Percentiles rank a stretch among this genome's conserved stretches.
Conservation (phyloP, 495 filamentous ascomycete genomes). For the Penicillium salamii region DNA sequence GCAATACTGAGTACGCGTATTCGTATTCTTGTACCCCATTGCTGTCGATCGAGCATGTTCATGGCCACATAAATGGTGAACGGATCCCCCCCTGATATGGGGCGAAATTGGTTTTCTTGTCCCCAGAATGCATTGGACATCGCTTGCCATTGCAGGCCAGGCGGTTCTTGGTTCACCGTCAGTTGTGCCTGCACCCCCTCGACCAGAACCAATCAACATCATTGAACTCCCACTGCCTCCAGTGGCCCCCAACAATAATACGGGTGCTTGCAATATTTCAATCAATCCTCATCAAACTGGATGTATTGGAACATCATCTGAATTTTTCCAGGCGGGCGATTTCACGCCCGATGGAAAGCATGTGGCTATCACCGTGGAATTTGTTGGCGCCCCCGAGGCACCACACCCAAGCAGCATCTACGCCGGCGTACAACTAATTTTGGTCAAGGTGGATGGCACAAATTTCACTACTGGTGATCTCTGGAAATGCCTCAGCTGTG, state of each 20-base stretch:
- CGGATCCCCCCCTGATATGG: no score
- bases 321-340: conserved; percentile 13
- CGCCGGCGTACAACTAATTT: conserved; percentile 18
- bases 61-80: no score
- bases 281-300: conserved; percentile 19
- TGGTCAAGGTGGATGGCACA: conserved; percentile 15
- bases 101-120: no score
- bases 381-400: conserved; percentile 17
- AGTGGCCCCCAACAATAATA: conserved; percentile 8
- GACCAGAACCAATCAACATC: conserved; percentile 15
- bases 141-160: no score
- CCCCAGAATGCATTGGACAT: no score
- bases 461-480: conserved; percentile 17
- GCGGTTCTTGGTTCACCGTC: neutral
- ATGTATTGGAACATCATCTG: conserved; percentile 11
- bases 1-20: no score
- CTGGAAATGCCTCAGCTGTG: conserved; percentile 25
- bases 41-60: no score
- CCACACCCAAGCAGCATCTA: conserved; percentile 20
- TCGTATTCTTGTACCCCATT: no score
- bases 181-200: neutral
- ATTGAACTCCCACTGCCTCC: conserved; percentile 20
- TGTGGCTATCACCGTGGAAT: conserved; percentile 17
- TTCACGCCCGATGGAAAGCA: conserved; percentile 22
- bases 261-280: conserved; percentile 11